A percentile compares a stretch with the other conserved stretches of the same genome.
These are phyloP conservation scores for Wickerhamiella allomyrinae DNA, from an alignment of 805 yeast species.

Conservation along the genomic window DNA sequence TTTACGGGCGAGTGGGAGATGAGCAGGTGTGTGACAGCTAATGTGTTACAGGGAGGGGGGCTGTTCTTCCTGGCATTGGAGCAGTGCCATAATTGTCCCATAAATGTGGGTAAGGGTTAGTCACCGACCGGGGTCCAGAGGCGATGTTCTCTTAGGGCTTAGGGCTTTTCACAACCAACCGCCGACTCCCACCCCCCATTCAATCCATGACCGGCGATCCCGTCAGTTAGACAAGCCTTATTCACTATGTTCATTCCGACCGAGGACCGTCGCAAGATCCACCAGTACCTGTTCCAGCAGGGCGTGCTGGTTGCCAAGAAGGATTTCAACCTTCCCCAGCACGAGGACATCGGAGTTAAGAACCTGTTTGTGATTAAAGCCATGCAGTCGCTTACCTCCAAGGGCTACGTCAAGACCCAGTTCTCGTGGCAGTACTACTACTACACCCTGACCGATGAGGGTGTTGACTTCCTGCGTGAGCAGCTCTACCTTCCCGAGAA, in stretches of 20 bases:
- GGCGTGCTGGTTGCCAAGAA: conserved; percentile 99
- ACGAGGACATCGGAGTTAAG: conserved; percentile 95
- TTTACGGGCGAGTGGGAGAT: no score
- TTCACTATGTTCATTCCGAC: conserved; percentile 94
- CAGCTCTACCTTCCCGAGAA: conserved; percentile 98
- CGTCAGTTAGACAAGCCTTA: conserved; percentile 1
- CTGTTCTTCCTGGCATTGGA: no score
- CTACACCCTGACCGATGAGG: conserved; percentile 99
- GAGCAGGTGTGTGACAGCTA: no score
- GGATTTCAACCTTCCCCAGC: conserved; percentile 94
- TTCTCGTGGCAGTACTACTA: conserved; percentile 99
- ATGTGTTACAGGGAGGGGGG: no score
- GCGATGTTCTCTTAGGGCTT: no score
- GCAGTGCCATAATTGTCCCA: no score
- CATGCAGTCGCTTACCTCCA: conserved; percentile 95
- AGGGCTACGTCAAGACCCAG: conserved; percentile 98
- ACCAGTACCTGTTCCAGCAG: conserved; percentile 98
- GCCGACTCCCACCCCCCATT: not conserved
- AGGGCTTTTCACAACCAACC: not conserved
- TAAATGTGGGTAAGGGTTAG: no score
- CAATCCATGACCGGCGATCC: not conserved
- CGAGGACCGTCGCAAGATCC: conserved; percentile 99
- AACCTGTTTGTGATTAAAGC: conserved; percentile 98
- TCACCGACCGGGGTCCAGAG: no score
- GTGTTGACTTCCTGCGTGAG: conserved; percentile 95